Evolutionary conservation across 2,329 filamentous ascomycete species (phyloP), one percentile per base, ranked within the genome.

Genomic region (Aspergillus sojae): DNA sequence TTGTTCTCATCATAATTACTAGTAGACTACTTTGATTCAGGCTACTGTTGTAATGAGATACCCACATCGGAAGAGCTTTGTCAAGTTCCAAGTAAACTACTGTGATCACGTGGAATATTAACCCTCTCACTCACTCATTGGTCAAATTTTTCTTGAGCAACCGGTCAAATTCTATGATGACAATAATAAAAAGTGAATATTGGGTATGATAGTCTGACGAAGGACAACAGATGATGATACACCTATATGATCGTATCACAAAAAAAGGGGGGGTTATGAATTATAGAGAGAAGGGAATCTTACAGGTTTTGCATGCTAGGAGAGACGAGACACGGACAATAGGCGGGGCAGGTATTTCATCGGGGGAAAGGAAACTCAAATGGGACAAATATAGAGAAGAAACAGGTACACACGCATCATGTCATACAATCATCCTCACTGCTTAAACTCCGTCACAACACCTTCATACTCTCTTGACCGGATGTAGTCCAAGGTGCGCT

Each of bases 401-500:
- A 62, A 58, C 46, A 62, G 54, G 56, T 61, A 66, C 60, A 63
- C 62, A 65, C 62, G 62, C 57, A 48, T 65, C 59, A 56, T 50
- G 32, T 59, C 61, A 56, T 65, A 60, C 56, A 63, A 60, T 64
- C 63, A 57, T 65, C 48, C 53, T 71, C 65, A 78, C 68, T 76
- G 81, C 70, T 87, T 86, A 52, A 85, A 72, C 68, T 90, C 86
- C 61, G 92, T 86, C 63, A 97, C 88, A 46, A 99, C 88, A 1
- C 94, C 95, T 74, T 98, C 95, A 73, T 96, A 98, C 72, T 96
- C 93, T 74, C 96, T 88, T 65, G 91, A 91, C 66, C 88, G 87
- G 73, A 99, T 98, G 75, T 97, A 97, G 66, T 97, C 94, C 72
- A 99, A 83, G 5, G 95, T 99, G 68, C 96, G 89, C 79, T 96